Percentiles rank a stretch among this genome's conserved stretches.
phyloP scores from a whole-genome alignment of 768 basidiomycete genomes.

The Neoboletus brunneissimus region DNA sequence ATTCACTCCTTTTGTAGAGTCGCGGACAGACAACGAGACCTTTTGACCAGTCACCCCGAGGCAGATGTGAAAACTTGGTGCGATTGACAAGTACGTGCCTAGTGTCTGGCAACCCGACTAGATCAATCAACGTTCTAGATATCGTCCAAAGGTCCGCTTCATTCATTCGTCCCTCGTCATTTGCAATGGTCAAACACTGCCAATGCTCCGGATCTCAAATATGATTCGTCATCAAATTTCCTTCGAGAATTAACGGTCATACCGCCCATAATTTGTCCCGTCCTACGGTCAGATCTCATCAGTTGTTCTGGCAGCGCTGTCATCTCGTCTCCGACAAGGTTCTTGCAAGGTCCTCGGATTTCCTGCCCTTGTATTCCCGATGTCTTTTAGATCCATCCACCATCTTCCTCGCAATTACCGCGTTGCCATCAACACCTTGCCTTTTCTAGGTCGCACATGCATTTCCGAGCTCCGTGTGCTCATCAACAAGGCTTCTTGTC shows the following conservation, averaged over 20 bases:
- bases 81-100: background rate
- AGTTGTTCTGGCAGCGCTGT: slow-evolving; percentile 40
- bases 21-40: background rate
- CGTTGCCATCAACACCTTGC: slow-evolving; percentile 43
- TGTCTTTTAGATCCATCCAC: slow-evolving; percentile 55
- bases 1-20: slow-evolving; percentile 4
- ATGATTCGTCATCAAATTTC: background rate
- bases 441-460: slow-evolving; percentile 44
- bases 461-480: slow-evolving; percentile 36
- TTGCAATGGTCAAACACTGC: slow-evolving; percentile 1
- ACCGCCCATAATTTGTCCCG: background rate
- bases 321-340: slow-evolving; percentile 53
- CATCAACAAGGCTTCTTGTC: background rate
- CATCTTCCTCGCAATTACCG: slow-evolving; percentile 50
- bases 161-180: background rate
- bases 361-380: slow-evolving; percentile 47
- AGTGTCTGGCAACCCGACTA: background rate
- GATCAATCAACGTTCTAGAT: background rate
- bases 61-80: background rate
- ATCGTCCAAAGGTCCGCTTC: background rate
- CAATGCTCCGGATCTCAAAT: background rate
- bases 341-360: slow-evolving; percentile 49
- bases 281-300: background rate
- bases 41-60: background rate
- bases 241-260: background rate